A percentile compares a stretch with the other conserved stretches of the same genome.
Evolutionary conservation across 495 filamentous ascomycete species (phyloP).

Genomic region (Amorphotheca resinae): DNA sequence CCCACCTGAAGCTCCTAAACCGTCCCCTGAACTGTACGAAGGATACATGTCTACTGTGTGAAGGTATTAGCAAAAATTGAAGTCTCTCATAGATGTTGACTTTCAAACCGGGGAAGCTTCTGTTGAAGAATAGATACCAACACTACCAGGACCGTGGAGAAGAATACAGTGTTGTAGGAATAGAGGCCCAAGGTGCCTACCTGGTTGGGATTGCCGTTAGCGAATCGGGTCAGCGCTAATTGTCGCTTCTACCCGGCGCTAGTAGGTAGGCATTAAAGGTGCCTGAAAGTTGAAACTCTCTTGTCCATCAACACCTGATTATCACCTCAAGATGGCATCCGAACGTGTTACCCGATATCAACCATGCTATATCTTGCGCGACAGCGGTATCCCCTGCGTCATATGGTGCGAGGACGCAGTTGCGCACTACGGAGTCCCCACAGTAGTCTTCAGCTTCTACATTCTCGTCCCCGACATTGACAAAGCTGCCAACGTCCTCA

Average conservation of each 20-base stretch:
- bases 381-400: conserved; percentile 15
- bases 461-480: conserved; percentile 21
- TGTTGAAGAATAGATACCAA: no score
- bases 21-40: not conserved
- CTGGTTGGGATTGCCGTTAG: no score
- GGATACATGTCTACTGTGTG: not conserved
- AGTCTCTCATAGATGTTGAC: not conserved
- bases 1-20: not conserved
- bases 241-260: not conserved
- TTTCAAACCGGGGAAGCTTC: no score
- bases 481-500: conserved; percentile 11
- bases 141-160: no score
- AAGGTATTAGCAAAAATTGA: not conserved
- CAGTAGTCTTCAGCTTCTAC: conserved; percentile 20
- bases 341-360: not conserved
- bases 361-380: conserved; percentile 1
- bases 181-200: no score
- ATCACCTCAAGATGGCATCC: not conserved
- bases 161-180: no score
- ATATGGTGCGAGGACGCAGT: conserved; percentile 19
- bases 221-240: no score
- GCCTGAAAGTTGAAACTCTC: not conserved
- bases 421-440: conserved; percentile 20
- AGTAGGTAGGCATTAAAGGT: not conserved
- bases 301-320: not conserved